Percentiles rank a stretch among this genome's conserved stretches.
Conservation (phyloP, 805 yeast species). For the Wickerhamiella slavikovae region DNA sequence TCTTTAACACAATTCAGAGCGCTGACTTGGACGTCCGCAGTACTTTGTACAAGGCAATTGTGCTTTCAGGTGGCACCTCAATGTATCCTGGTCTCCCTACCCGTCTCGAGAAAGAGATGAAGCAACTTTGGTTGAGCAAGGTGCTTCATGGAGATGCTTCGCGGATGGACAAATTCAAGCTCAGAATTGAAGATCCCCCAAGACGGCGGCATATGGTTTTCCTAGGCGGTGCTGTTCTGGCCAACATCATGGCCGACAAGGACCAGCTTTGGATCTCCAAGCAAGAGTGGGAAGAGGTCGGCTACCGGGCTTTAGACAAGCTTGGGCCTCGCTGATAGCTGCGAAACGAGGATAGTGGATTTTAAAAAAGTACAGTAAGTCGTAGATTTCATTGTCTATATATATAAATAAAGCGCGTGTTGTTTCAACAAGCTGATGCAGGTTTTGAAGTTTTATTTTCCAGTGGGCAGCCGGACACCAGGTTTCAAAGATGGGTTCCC, state of each 20-base stretch:
- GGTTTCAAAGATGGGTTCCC: too few species aligned
- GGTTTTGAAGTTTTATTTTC: too few species aligned
- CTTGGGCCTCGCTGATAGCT: conserved; percentile 64
- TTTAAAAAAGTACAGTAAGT: too few species aligned
- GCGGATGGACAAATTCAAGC: conserved; percentile 70
- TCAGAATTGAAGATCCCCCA: conserved; percentile 95
- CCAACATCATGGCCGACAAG: conserved; percentile 94
- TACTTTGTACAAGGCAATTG: conserved; percentile 75
- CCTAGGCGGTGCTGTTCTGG: conserved; percentile 95
- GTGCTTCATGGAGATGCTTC: conserved; percentile 76
- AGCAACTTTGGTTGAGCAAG: conserved; percentile 84
- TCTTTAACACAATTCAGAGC: conserved; percentile 80
- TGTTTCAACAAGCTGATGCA: not conserved
- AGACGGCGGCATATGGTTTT: conserved; percentile 98
- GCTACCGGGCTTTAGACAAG: conserved; percentile 63
- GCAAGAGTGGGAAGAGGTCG: conserved; percentile 96
- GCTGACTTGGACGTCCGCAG: conserved; percentile 90
- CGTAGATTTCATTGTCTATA: not conserved
- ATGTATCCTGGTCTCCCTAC: conserved; percentile 98
- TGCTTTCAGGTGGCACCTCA: conserved; percentile 90
- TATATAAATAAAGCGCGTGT: not conserved
- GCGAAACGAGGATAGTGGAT: too few species aligned
- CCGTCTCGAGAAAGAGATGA: conserved; percentile 83
- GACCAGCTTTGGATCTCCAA: conserved; percentile 96
- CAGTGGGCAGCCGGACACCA: too few species aligned